Evolutionary conservation across 805 yeast species (phyloP), one percentile per base, ranked within the genome.

Genomic region (Hyphopichia homilentoma): DNA sequence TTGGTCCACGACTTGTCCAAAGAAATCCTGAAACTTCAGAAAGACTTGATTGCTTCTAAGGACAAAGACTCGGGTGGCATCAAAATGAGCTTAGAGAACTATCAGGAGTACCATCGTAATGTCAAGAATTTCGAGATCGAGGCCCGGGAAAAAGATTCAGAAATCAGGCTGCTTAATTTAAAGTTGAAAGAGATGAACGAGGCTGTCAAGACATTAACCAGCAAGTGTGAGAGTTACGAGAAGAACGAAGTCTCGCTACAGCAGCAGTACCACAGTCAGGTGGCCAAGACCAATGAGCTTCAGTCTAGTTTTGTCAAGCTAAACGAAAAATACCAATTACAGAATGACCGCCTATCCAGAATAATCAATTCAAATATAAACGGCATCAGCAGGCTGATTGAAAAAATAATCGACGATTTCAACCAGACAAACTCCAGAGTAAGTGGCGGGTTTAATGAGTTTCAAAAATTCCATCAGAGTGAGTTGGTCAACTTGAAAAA

Each of bases 11-110:
- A 50, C 66, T 70, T 57, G 61, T 73, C 49, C 48, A 67, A 43
- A 73, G 82, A 59, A 68, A 75, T 56, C 70, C 75, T 59, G 50
- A 59, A 73, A 40, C 54, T 81, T 21, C 70, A 77, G 42, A 65
- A 68, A 23, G 93, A 84, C 52, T 55, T 83, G 23, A 49, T 67
- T 23, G 81, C 89, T 0, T 70, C 86, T 0, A 68, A 81, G 39
- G 59, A 63, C 7, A 80, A 73, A 27, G 30, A 27, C 12, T n/a
- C 12, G 7, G 21, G 12, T 13, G 30, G 30, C 7, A 18, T 27
- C 13, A 27, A 27, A 12, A 27, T 27, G 30, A 27, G 30, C 20
- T 18, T 27, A n/a, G 30, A 27, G 18, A 27, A 27, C 13, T 27
- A 27, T 27, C 18, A 27, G 11, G 30, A 27, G 11, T 27, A 16